Evolutionary conservation across 345 rosid genomes (phyloP).

Genomic region (Raphanus sativus): DNA sequence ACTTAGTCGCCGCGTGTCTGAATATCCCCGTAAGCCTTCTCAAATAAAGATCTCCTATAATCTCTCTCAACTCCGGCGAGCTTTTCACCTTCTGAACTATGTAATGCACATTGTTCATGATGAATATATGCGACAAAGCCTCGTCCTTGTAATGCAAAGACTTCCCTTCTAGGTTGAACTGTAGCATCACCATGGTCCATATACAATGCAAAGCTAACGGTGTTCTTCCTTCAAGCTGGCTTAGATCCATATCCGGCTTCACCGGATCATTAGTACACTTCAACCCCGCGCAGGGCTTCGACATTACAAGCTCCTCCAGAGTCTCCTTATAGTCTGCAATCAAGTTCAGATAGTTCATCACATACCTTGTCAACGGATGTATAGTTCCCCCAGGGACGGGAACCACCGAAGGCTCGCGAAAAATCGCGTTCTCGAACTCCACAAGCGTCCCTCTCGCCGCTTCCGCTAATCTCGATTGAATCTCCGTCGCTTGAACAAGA

Average conservation of each 20-base stretch:
- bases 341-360: conserved; percentile 92
- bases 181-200: conserved; percentile 85
- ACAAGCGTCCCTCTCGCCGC: conserved; percentile 85
- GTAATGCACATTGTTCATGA: conserved; percentile 98
- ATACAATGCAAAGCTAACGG: conserved; percentile 85
- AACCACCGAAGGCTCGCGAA: conserved; percentile 76
- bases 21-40: conserved; percentile 66
- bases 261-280: conserved; percentile 75
- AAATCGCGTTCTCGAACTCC: conserved; percentile 80
- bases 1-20: conserved; percentile 77
- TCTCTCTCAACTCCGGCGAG: conserved; percentile 37
- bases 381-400: conserved; percentile 92
- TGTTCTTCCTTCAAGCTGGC: conserved; percentile 64
- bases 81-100: conserved; percentile 55
- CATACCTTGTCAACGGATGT: conserved; percentile 96
- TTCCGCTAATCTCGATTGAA: conserved; percentile 77
- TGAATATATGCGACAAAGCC: conserved; percentile 65
- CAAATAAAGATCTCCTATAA: conserved; percentile 83
- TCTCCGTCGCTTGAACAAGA: conserved; percentile 84
- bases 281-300: conserved; percentile 82
- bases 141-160: conserved; percentile 77
- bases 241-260: conserved; percentile 82
- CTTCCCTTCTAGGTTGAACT: conserved; percentile 87
- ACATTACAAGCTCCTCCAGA: conserved; percentile 68
- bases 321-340: conserved; percentile 89